Percentiles rank a stretch among this genome's conserved stretches.
Conservation (phyloP, 768 basidiomycete genomes). For the Cystofilobasidium macerans region DNA sequence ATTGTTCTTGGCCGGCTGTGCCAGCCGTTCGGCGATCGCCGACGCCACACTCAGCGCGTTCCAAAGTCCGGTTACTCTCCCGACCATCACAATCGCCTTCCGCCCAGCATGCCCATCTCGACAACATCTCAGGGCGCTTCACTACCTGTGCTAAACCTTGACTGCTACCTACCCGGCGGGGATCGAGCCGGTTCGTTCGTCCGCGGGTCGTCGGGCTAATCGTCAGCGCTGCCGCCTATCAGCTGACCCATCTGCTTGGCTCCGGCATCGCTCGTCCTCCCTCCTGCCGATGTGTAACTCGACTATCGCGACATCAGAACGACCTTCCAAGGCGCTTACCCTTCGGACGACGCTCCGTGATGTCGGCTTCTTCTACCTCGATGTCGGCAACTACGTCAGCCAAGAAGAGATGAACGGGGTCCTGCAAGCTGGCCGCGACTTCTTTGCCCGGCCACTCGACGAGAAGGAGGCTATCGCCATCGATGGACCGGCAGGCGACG, state of each 20-base stretch:
- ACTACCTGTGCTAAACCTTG: neutral
- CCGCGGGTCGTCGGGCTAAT: neutral
- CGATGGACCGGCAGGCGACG: constrained; percentile 48
- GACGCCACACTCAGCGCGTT: too few relatives aligned
- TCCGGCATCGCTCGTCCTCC: too few relatives aligned
- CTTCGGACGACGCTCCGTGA: constrained; percentile 64
- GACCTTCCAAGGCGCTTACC: constrained; percentile 34
- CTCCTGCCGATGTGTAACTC: neutral
- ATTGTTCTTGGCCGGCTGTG: too few relatives aligned
- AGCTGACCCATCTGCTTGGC: too few relatives aligned
- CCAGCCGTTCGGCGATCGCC: too few relatives aligned
- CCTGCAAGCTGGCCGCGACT: constrained; percentile 52
- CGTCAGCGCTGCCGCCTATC: neutral
- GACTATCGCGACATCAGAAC: neutral
- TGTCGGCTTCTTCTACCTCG: constrained; percentile 77
- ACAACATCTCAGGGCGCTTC: too few relatives aligned
- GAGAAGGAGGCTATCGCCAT: constrained; percentile 68
- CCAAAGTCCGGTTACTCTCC: too few relatives aligned
- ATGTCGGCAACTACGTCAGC: constrained; percentile 53
- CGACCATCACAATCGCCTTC: too few relatives aligned
- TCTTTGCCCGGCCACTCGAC: constrained; percentile 61
- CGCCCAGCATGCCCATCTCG: too few relatives aligned
- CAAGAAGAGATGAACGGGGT: constrained; percentile 56
- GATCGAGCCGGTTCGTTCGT: neutral
- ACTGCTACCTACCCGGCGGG: neutral